Base-by-base conservation (phyloP, 371 early-diverging fungal species). In the Rhizopus delemar region DNA sequence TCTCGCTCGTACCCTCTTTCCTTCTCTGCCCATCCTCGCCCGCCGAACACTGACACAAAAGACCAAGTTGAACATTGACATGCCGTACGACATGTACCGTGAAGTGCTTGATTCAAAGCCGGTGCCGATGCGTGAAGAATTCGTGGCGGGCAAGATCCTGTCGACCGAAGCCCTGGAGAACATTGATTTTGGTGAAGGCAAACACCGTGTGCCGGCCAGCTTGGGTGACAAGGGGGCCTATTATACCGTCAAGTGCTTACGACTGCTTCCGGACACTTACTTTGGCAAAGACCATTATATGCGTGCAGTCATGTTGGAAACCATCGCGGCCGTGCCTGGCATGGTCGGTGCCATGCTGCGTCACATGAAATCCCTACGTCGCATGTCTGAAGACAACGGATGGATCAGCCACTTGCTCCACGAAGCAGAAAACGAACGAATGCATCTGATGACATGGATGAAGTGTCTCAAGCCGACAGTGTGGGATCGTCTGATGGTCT, bases 381-480 rank as follows among this genome's bases (percentile, higher is more conserved):
- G 78, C 4, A 78, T 95, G 79, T 70, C 81, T n/a, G 90, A 91
- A 64, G 96, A 96, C 70, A 84, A 89, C 49, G 95, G 93, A 8
- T 93, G 93, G 90, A 95, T 95, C 66, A 77, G 79, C 2, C 91
- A 91, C 57, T 65, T 95, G 53, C 73, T 95, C 32, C 90, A 93
- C 58, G 94, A 95, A 73, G 95, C 95, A n/a, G 95, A 95, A 53
- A 78, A 78, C 49, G 82, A 80, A 60, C 75, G 89, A 7, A 91
- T 93, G 91, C 95, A 95, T 70, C 73, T 95, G 46, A 77, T 95
- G 81, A 93, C 92, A 2, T 95, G 90, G 90, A 87, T 94, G 86
- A 86, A 86, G 56, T 77, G 90, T 22, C 71, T 84, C 15, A 80
- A 92, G 65, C 93, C 93, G 4, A 79, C 83, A 11, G n/a, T 84